Percentiles rank a stretch among this genome's conserved stretches.
These are phyloP conservation scores for Vicia faba DNA, from an alignment of 306 rosid species.

Conservation along the genomic window DNA sequence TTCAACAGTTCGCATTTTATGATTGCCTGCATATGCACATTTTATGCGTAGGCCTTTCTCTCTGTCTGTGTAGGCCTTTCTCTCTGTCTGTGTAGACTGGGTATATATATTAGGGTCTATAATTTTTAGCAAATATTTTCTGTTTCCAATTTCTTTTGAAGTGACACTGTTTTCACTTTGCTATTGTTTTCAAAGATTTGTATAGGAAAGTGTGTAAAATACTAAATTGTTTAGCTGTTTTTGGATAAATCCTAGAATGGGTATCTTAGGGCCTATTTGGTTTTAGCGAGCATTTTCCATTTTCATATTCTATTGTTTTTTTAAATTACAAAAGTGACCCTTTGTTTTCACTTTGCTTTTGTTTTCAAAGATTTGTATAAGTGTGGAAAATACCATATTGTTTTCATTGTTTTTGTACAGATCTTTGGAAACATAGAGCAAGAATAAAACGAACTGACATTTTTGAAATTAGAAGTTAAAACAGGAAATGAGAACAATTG, in stretches of 20 bases:
- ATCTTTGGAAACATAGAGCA: slow-evolving; percentile 1
- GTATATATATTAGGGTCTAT: neutral
- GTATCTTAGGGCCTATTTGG: neutral
- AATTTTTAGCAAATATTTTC: neutral
- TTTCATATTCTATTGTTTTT: slow-evolving; percentile 2
- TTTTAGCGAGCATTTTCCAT: neutral
- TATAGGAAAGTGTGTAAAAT: neutral
- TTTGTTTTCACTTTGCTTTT: neutral
- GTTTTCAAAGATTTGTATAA: neutral
- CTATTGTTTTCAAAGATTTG: neutral
- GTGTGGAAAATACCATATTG: neutral
- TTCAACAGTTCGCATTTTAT: neutral
- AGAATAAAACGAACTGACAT: neutral
- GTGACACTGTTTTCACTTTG: neutral
- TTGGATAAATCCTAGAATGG: neutral
- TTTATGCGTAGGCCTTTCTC: neutral
- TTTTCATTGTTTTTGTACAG: neutral
- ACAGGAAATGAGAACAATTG: neutral
- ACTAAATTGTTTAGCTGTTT: neutral
- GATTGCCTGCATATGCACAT: slow-evolving; percentile 17
- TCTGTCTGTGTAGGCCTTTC: neutral
- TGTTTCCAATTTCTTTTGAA: neutral
- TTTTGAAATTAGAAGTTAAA: neutral
- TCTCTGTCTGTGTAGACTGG: neutral
- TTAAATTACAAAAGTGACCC: neutral